These are phyloP conservation scores for Globisporangium acanthophoron DNA, from an alignment of 352 stramenopile genomes.

Conservation along the genomic window DNA sequence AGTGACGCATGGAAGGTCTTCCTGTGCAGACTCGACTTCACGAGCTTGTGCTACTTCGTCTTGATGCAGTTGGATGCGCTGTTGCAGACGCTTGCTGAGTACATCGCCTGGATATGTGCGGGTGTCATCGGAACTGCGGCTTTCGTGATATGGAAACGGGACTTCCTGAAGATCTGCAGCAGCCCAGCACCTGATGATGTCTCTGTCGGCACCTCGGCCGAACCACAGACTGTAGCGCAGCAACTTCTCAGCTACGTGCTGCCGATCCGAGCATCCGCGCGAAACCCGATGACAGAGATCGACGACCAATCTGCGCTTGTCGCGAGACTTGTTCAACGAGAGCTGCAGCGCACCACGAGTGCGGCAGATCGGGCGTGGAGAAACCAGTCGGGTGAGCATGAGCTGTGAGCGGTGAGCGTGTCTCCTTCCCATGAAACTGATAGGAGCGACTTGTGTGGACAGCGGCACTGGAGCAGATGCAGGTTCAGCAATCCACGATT, in stretches of 20 bases:
- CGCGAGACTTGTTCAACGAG: neutral
- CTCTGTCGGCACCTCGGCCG: neutral
- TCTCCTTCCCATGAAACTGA: neutral
- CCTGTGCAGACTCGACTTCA: constrained; percentile 33
- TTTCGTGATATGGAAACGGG: constrained; percentile 38
- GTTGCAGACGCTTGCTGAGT: constrained; percentile 26
- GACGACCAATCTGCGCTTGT: constrained; percentile 1
- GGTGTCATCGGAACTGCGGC: constrained; percentile 26
- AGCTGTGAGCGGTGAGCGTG: neutral
- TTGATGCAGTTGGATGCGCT: constrained; percentile 30
- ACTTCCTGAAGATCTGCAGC: constrained; percentile 18
- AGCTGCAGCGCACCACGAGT: neutral
- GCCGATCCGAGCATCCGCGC: constrained; percentile 3
- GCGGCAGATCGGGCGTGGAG: neutral
- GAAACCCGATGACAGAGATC: constrained; percentile 3
- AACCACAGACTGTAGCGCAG: constrained; percentile 2
- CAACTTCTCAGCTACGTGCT: constrained; percentile 5
- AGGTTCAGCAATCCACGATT: constrained; percentile 1
- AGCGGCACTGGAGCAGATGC: neutral
- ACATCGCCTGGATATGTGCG: constrained; percentile 29
- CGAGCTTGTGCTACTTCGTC: constrained; percentile 33
- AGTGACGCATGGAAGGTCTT: constrained; percentile 32
- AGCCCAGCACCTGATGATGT: neutral
- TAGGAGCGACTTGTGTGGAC: neutral
- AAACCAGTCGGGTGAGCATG: constrained; percentile 7